Base-by-base conservation (phyloP, 495 filamentous ascomycete genomes). In the Aspergillus cavernicola region DNA sequence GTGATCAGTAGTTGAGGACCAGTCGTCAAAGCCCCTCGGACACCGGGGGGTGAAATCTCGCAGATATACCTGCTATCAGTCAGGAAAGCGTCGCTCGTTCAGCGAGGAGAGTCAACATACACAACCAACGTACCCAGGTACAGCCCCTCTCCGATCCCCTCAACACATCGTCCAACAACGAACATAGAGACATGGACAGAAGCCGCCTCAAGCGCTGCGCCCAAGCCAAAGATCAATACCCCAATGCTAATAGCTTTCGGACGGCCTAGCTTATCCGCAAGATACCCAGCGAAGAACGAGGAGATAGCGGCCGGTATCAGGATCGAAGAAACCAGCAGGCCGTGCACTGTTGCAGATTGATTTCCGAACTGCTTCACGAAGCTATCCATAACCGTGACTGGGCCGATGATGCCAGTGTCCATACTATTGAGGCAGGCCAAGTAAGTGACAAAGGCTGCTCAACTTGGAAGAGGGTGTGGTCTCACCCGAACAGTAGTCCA, bases 361-460 rank as follows among this genome's bases (percentile, higher is more conserved):
- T 61, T 57, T 1, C 83, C 68, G 38, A 87, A 74, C 9, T 69
- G 63, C 6, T 59, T 52, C 1, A 60, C 61, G 61, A 85, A 87
- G 35, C 71, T 63, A 0, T 70, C 68, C 85, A 88, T 86, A 11
- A 55, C 52, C 10, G 81, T 85, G 0, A 86, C 66, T 10, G 81
- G 77, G 0, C 85, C 85, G 40, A 87, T 85, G 4, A 76, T 77
- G 3, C 85, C 83, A 0, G 81, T 86, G 44, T 87, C 82, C 60
- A 80, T 78, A 6, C 80, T 56, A 20, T 19, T 19, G 37, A 15
- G 36, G 12, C 4, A 46, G 5, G 36, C 9, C n/a, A 40, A 15
- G 18, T 37, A 24, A 47, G 41, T 15, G 35, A n/a, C 19, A 32
- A 35, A 4, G 22, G 6, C 15, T 8, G 10, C 4, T 1, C 36